These are phyloP conservation scores for Coemansia sp. DNA, from an alignment of 192 early-diverging fungal species.

Conservation along the genomic window DNA sequence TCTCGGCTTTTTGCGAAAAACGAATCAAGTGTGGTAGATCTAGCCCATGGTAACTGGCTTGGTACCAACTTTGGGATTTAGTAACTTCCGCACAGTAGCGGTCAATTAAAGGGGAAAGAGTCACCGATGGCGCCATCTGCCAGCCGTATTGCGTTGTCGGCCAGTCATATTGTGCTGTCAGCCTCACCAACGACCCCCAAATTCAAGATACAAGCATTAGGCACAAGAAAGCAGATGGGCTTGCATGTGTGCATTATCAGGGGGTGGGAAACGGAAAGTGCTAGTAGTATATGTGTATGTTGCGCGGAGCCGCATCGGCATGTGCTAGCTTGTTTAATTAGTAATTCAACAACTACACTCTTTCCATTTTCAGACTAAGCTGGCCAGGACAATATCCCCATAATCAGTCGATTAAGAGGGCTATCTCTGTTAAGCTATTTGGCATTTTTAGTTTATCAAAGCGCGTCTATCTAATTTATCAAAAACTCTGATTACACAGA, in stretches of 20 bases:
- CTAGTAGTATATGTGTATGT: not conserved
- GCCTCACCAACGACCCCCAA: not conserved
- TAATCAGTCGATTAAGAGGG: not conserved
- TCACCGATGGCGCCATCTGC: slow-evolving; percentile 1
- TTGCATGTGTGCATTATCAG: not conserved
- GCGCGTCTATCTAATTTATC: not conserved
- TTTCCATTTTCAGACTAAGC: not conserved
- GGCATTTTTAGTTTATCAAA: not conserved
- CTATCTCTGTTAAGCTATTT: not conserved
- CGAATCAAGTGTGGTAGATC: not conserved
- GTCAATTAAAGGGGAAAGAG: not conserved
- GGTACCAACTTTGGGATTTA: not conserved
- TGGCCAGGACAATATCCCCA: not conserved
- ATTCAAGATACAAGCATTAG: not conserved
- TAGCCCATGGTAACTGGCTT: not conserved
- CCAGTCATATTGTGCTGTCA: not conserved
- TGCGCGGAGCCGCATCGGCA: not conserved
- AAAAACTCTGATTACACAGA: not conserved
- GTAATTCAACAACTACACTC: not conserved
- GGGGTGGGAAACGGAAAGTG: not conserved
- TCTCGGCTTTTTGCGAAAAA: not conserved
- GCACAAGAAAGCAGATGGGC: not conserved
- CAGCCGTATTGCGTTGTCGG: not conserved
- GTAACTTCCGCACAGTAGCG: not conserved
- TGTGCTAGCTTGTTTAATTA: not conserved